Percentiles rank a stretch among this genome's conserved stretches.
Conservation (phyloP, 768 basidiomycete genomes). For the Pleurotus sapidus region DNA sequence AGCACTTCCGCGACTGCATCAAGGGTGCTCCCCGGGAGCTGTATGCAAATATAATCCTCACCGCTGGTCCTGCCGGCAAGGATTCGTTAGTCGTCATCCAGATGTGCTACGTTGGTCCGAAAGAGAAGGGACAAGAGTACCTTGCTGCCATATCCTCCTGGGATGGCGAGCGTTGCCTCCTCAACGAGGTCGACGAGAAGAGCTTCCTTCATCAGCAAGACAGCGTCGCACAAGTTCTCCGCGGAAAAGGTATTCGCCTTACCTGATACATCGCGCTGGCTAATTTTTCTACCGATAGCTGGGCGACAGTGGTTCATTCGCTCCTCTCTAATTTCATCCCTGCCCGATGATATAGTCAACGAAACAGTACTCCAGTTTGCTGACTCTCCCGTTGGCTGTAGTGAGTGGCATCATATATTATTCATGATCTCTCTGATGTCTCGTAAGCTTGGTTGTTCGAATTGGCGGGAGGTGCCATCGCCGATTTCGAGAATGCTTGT, state of each 20-base stretch:
- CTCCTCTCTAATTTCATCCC: conserved; percentile 75
- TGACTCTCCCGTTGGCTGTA: conserved; percentile 86
- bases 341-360: conserved; percentile 85
- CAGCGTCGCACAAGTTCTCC: conserved; percentile 85
- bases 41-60: conserved; percentile 88
- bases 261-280: too few species aligned
- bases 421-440: not conserved
- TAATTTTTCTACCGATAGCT: conserved; percentile 35
- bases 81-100: conserved; percentile 90
- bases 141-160: conserved; percentile 81
- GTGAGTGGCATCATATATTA: conserved; percentile 43
- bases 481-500: conserved; percentile 70
- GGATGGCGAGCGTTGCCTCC: conserved; percentile 82
- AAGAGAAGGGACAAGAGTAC: conserved; percentile 73
- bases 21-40: conserved; percentile 85
- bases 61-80: conserved; percentile 81
- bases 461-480: conserved; percentile 77
- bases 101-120: conserved; percentile 83
- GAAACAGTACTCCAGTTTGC: conserved; percentile 80
- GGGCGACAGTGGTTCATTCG: conserved; percentile 92
- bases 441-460: conserved; percentile 87
- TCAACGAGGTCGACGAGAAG: conserved; percentile 91
- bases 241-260: conserved; percentile 63
- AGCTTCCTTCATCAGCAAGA: conserved; percentile 89
- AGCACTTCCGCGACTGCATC: conserved; percentile 91